Conservation (phyloP, 768 basidiomycete species). For the Gelatoporia subvermispora region DNA sequence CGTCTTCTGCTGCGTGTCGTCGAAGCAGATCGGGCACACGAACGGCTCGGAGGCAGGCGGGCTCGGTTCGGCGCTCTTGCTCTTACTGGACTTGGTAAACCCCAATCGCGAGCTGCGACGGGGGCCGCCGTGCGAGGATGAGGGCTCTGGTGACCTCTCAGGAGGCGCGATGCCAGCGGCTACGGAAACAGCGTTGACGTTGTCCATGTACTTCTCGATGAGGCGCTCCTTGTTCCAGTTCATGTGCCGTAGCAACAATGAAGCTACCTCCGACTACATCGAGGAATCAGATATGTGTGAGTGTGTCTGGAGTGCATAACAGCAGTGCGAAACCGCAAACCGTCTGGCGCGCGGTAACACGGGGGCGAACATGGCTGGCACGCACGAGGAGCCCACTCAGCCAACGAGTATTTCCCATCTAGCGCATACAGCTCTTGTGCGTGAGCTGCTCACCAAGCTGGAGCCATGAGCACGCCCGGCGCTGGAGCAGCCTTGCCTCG, state of each 20-base stretch:
- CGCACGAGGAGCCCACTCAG: too few relatives aligned
- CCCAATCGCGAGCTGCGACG: constrained; percentile 21
- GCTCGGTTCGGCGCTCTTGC: constrained; percentile 22
- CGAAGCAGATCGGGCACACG: constrained; percentile 92
- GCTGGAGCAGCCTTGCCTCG: too few relatives aligned
- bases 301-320: background rate
- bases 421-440: too few relatives aligned
- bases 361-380: background rate
- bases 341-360: background rate
- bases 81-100: constrained; percentile 19
- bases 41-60: constrained; percentile 41
- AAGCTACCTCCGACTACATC: constrained; percentile 58
- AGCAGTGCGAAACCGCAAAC: too few relatives aligned
- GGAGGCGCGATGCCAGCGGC: constrained; percentile 66
- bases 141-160: constrained; percentile 19
- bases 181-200: constrained; percentile 62
- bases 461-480: too few relatives aligned
- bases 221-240: constrained; percentile 96
- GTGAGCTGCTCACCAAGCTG: too few relatives aligned
- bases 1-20: constrained; percentile 59
- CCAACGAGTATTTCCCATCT: too few relatives aligned
- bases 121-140: constrained; percentile 28
- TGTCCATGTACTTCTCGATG: constrained; percentile 97
- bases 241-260: constrained; percentile 75
- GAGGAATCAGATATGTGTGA: background rate